A percentile compares a stretch with the other conserved stretches of the same genome.
Conservation (phyloP, 2,329 filamentous ascomycete genomes). For the Pleomassaria siparia region DNA sequence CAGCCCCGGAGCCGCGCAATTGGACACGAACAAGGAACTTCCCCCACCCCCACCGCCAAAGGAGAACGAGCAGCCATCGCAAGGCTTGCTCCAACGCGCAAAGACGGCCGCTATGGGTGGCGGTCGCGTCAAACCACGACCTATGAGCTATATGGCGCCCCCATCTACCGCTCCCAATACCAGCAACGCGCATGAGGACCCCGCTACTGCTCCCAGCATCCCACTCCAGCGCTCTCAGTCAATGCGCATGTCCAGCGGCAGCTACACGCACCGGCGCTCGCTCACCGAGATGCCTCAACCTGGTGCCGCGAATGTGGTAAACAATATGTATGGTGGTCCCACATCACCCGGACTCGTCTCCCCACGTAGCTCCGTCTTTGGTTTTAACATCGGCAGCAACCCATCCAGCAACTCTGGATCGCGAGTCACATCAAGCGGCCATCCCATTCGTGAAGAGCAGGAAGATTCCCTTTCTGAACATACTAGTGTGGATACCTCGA, state of each 20-base stretch:
- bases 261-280: conserved; percentile 45
- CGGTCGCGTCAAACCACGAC: conserved; percentile 46
- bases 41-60: conserved; percentile 69
- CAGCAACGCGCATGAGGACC: conserved; percentile 54
- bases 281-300: conserved; percentile 46
- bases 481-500: conserved; percentile 39
- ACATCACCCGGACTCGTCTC: conserved; percentile 50
- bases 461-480: conserved; percentile 27
- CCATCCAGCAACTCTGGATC: conserved; percentile 48
- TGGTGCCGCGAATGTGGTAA: conserved; percentile 73
- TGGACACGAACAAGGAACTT: conserved; percentile 78
- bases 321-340: conserved; percentile 76
- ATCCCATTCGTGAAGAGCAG: conserved; percentile 33
- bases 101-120: conserved; percentile 58
- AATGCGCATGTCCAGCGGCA: conserved; percentile 45
- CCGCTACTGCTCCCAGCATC: conserved; percentile 74
- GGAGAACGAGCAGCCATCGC: conserved; percentile 49
- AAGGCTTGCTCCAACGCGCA: conserved; percentile 58
- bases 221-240: conserved; percentile 63
- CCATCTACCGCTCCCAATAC: conserved; percentile 16
- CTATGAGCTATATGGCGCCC: conserved; percentile 45
- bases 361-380: conserved; percentile 44
- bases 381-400: conserved; percentile 46
- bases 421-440: conserved; percentile 38
- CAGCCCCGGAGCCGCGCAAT: conserved; percentile 24